Base-by-base conservation (phyloP, 495 filamentous ascomycete species). In the Penicillium nucicola region DNA sequence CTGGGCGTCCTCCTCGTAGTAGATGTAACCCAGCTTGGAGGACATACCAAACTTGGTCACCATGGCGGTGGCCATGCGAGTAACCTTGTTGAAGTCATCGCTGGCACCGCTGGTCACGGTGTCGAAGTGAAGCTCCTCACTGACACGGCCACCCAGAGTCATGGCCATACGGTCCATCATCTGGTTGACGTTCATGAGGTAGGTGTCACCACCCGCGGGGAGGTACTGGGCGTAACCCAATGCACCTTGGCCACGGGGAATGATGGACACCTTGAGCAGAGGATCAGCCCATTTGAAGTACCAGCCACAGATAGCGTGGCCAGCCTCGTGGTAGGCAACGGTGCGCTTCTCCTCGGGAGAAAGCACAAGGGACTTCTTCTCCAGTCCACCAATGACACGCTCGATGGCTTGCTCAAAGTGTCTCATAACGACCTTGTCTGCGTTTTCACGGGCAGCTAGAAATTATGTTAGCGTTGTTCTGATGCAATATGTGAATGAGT, bases 91-190 rank as follows among this genome's bases (percentile, higher is more conserved):
- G 79, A 98, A 98, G 64, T 98, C 93, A 66, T 98, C 93, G 33
- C 83, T 88, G 15, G 93, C 93, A 38, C 93, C 93, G 50, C 85
- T 89, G 5, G 95, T 98, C 18, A 98, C 92, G 9, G 89, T 96
- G 19, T 92, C 86, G 68, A 97, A 98, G 70, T 97, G 90, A 4
- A 98, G 65, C 69, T 98, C 93, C 70, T 98, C 93, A 32, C 86
- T 91, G 34, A 98, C 88, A 53, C 93, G 86, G 3, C 93, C 93
- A 57, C 88, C 93, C 33, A 98, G 83, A 14, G 93, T 96, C 93
- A 98, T 98, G 53, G 95, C 93, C 95, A 98, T 98, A 51, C 95
- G 90, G 69, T 98, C 93, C 92, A 97, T 97, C 20, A 98, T 75
- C 74, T 98, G 93, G 67, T 92, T 86, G 55, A 89, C 84, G 55